A percentile compares a stretch with the other conserved stretches of the same genome.
Conservation (phyloP, 768 basidiomycete genomes). For the Russula ochroleuca region DNA sequence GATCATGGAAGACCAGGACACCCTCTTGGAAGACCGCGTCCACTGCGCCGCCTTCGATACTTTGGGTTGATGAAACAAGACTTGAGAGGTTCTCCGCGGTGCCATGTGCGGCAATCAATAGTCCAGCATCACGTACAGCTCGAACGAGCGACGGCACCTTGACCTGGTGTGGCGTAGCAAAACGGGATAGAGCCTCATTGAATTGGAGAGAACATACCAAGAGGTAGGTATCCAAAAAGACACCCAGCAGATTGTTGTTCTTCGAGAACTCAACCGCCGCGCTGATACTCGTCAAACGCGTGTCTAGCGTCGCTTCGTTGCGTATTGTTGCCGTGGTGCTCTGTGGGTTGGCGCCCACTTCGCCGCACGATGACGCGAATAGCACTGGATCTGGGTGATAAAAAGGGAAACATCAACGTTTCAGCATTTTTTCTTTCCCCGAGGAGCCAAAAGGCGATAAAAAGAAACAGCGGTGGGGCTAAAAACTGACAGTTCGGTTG, state of each 20-base stretch:
- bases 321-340: conserved; percentile 39
- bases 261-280: conserved; percentile 93
- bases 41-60: conserved; percentile 46
- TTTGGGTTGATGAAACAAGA: conserved; percentile 36
- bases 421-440: neutral
- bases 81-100: conserved; percentile 40
- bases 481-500: conserved; percentile 89
- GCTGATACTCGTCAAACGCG: conserved; percentile 64
- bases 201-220: conserved; percentile 53
- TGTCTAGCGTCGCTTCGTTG: conserved; percentile 42
- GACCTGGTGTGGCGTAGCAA: conserved; percentile 44
- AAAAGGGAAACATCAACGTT: neutral
- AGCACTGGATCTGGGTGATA: conserved; percentile 79
- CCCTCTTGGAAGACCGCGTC: conserved; percentile 68
- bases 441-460: conserved; percentile 11
- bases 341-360: conserved; percentile 40
- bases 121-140: conserved; percentile 81
- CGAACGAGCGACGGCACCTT: conserved; percentile 88
- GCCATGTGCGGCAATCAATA: conserved; percentile 85
- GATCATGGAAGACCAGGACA: conserved; percentile 64
- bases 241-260: conserved; percentile 86
- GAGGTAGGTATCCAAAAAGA: conserved; percentile 82
- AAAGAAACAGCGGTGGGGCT: neutral
- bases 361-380: conserved; percentile 85
- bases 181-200: conserved; percentile 10